Evolutionary conservation across 1,139 yeast species (phyloP).

Genomic region (Taphrina pruni): DNA sequence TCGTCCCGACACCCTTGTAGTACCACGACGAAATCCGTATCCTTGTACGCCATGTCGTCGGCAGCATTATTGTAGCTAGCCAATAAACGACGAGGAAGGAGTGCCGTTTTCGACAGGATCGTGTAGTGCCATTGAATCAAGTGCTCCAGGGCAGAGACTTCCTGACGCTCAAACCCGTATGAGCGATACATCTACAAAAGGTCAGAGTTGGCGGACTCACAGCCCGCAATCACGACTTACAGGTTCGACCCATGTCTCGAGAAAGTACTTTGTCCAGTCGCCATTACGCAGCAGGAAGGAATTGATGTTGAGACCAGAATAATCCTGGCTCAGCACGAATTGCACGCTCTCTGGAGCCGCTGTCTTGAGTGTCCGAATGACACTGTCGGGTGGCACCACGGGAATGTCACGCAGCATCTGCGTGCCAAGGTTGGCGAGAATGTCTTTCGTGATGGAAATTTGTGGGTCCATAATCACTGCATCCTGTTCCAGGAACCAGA

Average conservation of each 20-base stretch:
- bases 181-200: slow-evolving; percentile 59
- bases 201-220: not conserved
- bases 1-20: slow-evolving; percentile 50
- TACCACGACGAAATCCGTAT: slow-evolving; percentile 53
- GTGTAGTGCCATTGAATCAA: slow-evolving; percentile 93
- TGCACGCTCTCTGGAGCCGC: slow-evolving; percentile 61
- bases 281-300: slow-evolving; percentile 74
- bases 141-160: slow-evolving; percentile 76
- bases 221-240: not conserved
- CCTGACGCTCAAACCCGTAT: slow-evolving; percentile 66
- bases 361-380: slow-evolving; percentile 71
- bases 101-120: slow-evolving; percentile 69
- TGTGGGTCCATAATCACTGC: slow-evolving; percentile 71
- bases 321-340: slow-evolving; percentile 71
- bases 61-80: slow-evolving; percentile 56
- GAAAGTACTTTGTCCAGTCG: slow-evolving; percentile 64
- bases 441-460: slow-evolving; percentile 62
- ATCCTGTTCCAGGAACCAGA: slow-evolving; percentile 79
- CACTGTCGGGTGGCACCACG: slow-evolving; percentile 68
- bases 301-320: slow-evolving; percentile 64
- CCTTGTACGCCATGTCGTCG: slow-evolving; percentile 50
- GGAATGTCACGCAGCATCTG: slow-evolving; percentile 71
- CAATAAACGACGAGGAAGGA: slow-evolving; percentile 68
- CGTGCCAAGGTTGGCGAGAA: slow-evolving; percentile 64
- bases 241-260: slow-evolving; percentile 79